Evolutionary conservation across 306 rosid species (phyloP), one percentile per base, ranked within the genome.

Genomic region (Castanea crenata): DNA sequence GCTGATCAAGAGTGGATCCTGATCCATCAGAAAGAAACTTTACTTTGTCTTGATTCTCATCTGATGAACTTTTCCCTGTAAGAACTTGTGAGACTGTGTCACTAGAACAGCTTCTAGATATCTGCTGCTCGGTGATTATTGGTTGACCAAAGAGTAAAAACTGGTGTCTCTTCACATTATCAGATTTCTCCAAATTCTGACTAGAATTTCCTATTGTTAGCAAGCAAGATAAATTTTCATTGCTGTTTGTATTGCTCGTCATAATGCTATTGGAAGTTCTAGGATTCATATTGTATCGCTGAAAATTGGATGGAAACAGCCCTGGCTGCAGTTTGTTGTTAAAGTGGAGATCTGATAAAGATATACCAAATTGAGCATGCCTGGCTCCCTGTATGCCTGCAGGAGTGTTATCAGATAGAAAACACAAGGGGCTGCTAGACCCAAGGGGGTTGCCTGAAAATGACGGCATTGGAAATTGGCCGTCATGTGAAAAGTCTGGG

Each of bases 301-400:
- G 91, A 73, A 85, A 71, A 77, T 78, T 78, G 80, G 93, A 80
- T 14, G 92, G 91, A 80, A 89, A 80, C 85, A 87, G 88, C 87
- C 92, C 99, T 38, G 88, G 71, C 82, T 91, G 96, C 76, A 87
- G 85, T 85, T 89, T 92, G 79, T 76, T 85, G 85, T 83, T 82
- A 74, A 85, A 88, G 87, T 90, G 93, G 90, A 92, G 86, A 91
- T 91, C 92, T 75, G 92, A 85, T 19, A 91, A 84, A 89, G 99
- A 85, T 83, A 86, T 81, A 86, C 99, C 97, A 87, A 91, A 87
- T 89, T 89, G 99, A 90, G 99, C 87, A 90, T 95, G 99, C 99
- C 99, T 95, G 99, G 99, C 99, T 95, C 99, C 98, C 99, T 95
- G 99, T 89, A 95, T 95, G 96, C 99, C 93, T 93, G 92, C 93